These are phyloP conservation scores for Scheffersomyces spartinae DNA, from an alignment of 805 yeast genomes.

Conservation along the genomic window DNA sequence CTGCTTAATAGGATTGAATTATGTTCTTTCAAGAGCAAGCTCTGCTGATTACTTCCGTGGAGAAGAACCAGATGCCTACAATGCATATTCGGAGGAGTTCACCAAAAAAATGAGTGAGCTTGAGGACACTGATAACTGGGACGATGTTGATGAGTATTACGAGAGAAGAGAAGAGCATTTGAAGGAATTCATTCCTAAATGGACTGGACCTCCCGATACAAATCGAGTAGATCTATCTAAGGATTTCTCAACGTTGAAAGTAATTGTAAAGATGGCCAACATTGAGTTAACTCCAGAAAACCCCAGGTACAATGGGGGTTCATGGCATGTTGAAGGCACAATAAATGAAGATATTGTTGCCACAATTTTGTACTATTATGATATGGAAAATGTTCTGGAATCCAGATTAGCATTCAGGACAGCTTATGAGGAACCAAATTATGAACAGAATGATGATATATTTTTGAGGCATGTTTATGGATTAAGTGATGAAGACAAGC, in stretches of 20 bases:
- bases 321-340: slow-evolving; percentile 34
- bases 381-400: slow-evolving; percentile 24
- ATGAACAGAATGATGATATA: slow-evolving; percentile 20
- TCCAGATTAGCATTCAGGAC: slow-evolving; percentile 19
- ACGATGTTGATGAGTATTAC: not conserved
- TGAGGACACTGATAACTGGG: slow-evolving; percentile 1
- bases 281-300: slow-evolving; percentile 30
- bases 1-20: slow-evolving; percentile 20
- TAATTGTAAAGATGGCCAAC: slow-evolving; percentile 28
- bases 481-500: slow-evolving; percentile 14
- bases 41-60: slow-evolving; percentile 9
- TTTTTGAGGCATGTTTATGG: slow-evolving; percentile 17
- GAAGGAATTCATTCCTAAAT: not conserved
- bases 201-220: slow-evolving; percentile 3
- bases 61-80: slow-evolving; percentile 6
- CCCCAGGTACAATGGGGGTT: slow-evolving; percentile 26
- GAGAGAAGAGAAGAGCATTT: not conserved
- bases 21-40: slow-evolving; percentile 12
- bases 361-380: slow-evolving; percentile 28
- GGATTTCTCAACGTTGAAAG: slow-evolving; percentile 15
- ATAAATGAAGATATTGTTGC: slow-evolving; percentile 31
- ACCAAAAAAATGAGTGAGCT: slow-evolving; percentile 2
- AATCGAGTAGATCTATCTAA: slow-evolving; percentile 8
- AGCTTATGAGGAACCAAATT: slow-evolving; percentile 18
- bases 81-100: slow-evolving; percentile 9